These are phyloP conservation scores for Anthracocystis panici-leucophaei DNA, from an alignment of 1,284 basidiomycete genomes.

Conservation along the genomic window DNA sequence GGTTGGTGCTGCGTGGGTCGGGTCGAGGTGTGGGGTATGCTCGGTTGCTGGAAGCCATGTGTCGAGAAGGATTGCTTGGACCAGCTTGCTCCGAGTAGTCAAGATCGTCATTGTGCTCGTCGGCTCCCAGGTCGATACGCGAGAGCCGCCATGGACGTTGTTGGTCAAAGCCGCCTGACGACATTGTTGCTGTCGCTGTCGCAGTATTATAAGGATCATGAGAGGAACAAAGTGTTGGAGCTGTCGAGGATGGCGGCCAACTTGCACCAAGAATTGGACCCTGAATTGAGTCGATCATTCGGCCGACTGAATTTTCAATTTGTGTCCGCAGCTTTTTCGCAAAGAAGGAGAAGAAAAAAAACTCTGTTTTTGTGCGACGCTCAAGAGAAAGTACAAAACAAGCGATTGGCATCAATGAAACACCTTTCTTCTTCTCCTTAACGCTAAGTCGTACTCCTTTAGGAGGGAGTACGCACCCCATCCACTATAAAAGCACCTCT, in stretches of 20 bases:
- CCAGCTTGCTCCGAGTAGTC: slow-evolving; percentile 39
- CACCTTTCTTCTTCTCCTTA: slow-evolving; percentile 43
- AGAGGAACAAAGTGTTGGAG: neutral
- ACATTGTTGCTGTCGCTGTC: slow-evolving; percentile 5
- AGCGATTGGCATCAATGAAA: neutral
- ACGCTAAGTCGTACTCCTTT: slow-evolving; percentile 48
- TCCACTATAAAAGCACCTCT: slow-evolving; percentile 61
- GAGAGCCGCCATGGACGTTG: slow-evolving; percentile 18
- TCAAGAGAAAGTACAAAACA: slow-evolving; percentile 18
- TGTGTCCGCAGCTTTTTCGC: slow-evolving; percentile 3
- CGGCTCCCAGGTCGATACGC: slow-evolving; percentile 21
- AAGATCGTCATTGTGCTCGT: slow-evolving; percentile 28
- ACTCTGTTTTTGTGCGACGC: neutral
- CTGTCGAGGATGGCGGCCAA: slow-evolving; percentile 7
- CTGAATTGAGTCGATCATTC: neutral
- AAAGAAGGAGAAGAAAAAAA: neutral
- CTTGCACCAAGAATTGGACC: slow-evolving; percentile 2
- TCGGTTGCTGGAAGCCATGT: slow-evolving; percentile 11
- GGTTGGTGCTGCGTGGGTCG: slow-evolving; percentile 5
- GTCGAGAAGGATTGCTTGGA: slow-evolving; percentile 28
- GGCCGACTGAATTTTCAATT: slow-evolving; percentile 3
- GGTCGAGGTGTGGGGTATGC: slow-evolving; percentile 3
- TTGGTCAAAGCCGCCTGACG: neutral
- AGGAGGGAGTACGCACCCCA: slow-evolving; percentile 52
- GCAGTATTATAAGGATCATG: neutral